Conservation (phyloP, 495 filamentous ascomycete genomes). For the Venustampulla echinocandica region DNA sequence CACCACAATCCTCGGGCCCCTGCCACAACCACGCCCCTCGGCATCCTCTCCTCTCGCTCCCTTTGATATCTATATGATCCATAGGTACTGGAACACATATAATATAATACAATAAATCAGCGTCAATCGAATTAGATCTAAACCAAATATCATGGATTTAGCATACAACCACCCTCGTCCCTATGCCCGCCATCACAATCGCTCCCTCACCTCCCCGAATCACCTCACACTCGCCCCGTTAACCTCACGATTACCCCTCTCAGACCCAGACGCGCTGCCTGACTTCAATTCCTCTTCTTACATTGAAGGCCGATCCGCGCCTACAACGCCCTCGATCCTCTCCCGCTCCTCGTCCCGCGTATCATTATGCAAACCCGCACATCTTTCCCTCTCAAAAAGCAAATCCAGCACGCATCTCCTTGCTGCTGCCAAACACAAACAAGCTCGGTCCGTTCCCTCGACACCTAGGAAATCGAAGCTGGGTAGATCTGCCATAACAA, state of each 20-base stretch:
- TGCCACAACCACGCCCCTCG: not conserved
- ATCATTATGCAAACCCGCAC: conserved; percentile 14
- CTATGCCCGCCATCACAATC: conserved; percentile 36
- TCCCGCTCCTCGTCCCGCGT: conserved; percentile 38
- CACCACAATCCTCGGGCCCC: no score
- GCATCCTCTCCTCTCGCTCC: not conserved
- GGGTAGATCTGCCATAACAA: conserved; percentile 6
- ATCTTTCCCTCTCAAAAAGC: conserved; percentile 18
- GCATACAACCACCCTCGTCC: conserved; percentile 45
- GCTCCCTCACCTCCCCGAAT: conserved; percentile 38
- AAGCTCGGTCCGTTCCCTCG: conserved; percentile 12
- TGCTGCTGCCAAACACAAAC: conserved; percentile 9
- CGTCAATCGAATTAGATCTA: no score
- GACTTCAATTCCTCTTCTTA: conserved; percentile 32
- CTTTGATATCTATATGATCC: no score
- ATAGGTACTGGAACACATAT: no score
- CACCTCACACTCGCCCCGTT: conserved; percentile 56
- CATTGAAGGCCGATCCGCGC: conserved; percentile 45
- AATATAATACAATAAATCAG: not conserved
- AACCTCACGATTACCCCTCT: conserved; percentile 51
- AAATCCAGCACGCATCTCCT: conserved; percentile 33
- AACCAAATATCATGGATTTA: conserved; percentile 35
- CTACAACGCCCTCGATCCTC: conserved; percentile 49
- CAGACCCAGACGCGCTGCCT: conserved; percentile 38
- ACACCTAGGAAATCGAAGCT: conserved; percentile 9